phyloP scores from a whole-genome alignment of 768 basidiomycete species.

The Daedalea quercina region DNA sequence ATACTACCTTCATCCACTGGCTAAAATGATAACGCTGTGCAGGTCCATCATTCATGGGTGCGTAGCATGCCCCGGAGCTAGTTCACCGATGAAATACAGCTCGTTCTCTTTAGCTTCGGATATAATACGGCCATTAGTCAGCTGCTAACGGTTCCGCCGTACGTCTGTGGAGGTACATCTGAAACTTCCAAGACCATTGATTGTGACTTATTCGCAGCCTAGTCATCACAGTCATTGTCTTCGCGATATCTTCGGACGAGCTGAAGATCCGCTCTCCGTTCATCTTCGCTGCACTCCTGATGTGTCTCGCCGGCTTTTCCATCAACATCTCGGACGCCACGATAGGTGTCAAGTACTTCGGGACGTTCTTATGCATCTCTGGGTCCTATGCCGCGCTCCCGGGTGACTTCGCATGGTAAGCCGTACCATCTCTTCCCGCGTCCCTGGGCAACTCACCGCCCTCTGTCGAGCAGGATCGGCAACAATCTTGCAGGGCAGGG shows the following conservation, averaged over 20 bases:
- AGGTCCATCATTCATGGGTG: conserved; percentile 57
- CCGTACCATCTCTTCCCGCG: neutral
- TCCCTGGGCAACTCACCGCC: neutral
- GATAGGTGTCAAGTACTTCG: conserved; percentile 60
- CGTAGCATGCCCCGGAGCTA: neutral
- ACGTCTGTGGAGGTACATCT: conserved; percentile 48
- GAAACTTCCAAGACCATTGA: neutral
- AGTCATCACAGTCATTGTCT: conserved; percentile 48
- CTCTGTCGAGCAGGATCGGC: conserved; percentile 28
- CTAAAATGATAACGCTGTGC: neutral
- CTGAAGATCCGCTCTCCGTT: conserved; percentile 49
- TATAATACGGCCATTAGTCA: conserved; percentile 50
- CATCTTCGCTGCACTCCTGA: conserved; percentile 43
- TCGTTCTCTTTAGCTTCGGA: conserved; percentile 41
- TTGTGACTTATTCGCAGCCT: neutral
- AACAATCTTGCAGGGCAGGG: conserved; percentile 65
- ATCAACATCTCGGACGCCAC: conserved; percentile 55
- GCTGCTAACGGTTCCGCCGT: conserved; percentile 61
- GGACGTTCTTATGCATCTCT: conserved; percentile 59
- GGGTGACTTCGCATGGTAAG: conserved; percentile 50
- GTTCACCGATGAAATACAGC: neutral
- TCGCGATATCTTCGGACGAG: conserved; percentile 55
- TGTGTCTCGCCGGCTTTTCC: conserved; percentile 50
- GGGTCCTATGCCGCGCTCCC: conserved; percentile 60
- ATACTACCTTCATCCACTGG: neutral